Base-by-base conservation (phyloP, 257 asterid genomes). In the Handroanthus guayacan region DNA sequence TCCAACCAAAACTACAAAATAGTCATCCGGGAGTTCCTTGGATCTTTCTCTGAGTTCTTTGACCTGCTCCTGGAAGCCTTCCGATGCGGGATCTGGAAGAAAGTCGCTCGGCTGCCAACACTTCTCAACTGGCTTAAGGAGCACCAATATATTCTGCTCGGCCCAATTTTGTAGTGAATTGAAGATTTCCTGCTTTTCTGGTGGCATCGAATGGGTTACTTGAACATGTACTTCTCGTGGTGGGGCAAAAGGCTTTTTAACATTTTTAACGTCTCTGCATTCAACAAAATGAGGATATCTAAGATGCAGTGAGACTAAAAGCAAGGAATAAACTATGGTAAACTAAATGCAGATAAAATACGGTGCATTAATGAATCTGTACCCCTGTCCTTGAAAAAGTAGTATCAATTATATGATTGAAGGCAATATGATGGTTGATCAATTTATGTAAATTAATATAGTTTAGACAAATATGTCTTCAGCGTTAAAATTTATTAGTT, bases 31-130 rank as follows among this genome's bases (percentile, higher is more conserved):
- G 69, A 91, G 77, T 77, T 86, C 97, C 79, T 75, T 89, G 82
- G 87, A 77, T 73, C 97, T 86, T 77, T 86, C 84, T 72, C 97
- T 82, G 41, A 92, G 91, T 41, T 90, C 97, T 84, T 71, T 85
- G 67, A 92, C 90, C 75, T 88, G 95, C 18, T 92, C 95, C 0
- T 92, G 83, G 75, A 92, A 92, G 43, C 96, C 93, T 72, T 88
- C 96, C 0, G 91, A 84, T n/a, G 95, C 82, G 18, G 95, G 83
- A 61, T 90, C 93, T 0, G 96, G 96, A 39, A 92, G 84, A 69
- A 90, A 92, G 78, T 92, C 95, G 10, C 67, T 62, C 8, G 97
- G 96, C 79, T 88, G 93, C 96, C 96, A 92, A 18, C 77, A 82
- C 50, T 88, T 90, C 58, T 92, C 96, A 4, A 88, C 96, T 3